These are phyloP conservation scores for Fusarium clavum DNA, from an alignment of 2,329 filamentous ascomycete genomes.

Conservation along the genomic window DNA sequence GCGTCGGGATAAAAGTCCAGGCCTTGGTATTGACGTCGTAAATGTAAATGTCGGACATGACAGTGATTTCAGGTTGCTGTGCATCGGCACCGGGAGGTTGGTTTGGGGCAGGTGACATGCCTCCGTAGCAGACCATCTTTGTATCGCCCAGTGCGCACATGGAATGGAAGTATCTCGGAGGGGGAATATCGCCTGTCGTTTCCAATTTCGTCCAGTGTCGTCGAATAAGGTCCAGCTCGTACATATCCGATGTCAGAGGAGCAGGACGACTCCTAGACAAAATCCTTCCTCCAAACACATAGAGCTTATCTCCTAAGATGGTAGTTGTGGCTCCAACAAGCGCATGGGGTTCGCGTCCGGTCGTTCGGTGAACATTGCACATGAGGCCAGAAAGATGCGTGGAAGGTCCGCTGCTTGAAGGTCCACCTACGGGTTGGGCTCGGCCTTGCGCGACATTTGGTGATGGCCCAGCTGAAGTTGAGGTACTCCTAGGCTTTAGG, in stretches of 20 bases:
- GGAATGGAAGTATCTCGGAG: conserved; percentile 96
- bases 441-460: conserved; percentile 59
- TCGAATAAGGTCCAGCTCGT: conserved; percentile 90
- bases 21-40: conserved; percentile 85
- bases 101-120: conserved; percentile 85
- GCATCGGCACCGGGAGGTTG: conserved; percentile 60
- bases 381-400: conserved; percentile 73
- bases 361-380: conserved; percentile 84
- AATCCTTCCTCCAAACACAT: conserved; percentile 93
- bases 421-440: conserved; percentile 53
- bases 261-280: conserved; percentile 83
- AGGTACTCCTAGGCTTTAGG: conserved; percentile 63
- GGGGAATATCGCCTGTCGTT: conserved; percentile 84
- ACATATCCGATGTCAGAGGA: conserved; percentile 88
- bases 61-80: conserved; percentile 85
- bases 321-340: conserved; percentile 96
- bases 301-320: conserved; percentile 93
- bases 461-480: conserved; percentile 67
- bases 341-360: conserved; percentile 89
- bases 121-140: conserved; percentile 97
- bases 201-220: conserved; percentile 95
- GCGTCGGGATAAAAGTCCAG: conserved; percentile 86
- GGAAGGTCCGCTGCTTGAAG: conserved; percentile 59
- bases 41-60: conserved; percentile 98
- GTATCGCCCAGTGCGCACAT: conserved; percentile 93